Base-by-base conservation (phyloP, 2,329 filamentous ascomycete species). In the Cladosporium sp. region DNA sequence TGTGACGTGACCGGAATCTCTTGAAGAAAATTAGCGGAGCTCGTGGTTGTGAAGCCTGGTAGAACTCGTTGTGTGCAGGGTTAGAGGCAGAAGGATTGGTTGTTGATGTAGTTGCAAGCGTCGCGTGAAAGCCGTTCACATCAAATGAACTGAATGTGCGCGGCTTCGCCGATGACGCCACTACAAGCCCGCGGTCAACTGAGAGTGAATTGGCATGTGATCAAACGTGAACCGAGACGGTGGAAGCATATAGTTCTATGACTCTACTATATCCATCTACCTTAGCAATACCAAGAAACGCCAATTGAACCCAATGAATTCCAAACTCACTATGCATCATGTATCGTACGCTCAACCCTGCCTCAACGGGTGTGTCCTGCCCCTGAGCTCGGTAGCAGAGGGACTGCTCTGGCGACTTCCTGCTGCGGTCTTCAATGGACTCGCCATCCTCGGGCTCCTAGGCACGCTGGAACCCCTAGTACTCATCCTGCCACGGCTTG, bases 381-480 rank as follows among this genome's bases (percentile, higher is more conserved):
- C 65, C 58, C 58, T 70, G 49, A 65, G 43, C 43, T 73, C 72
- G 0, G 69, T 68, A 43, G 68, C 67, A 58, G 72, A 68, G n/a
- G 75, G 75, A 67, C 75, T 76, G 13, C 66, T 68, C 66, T 73
- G 70, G 58, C 76, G 65, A 66, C 68, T 70, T 21, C 67, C 68
- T 6, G 65, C 71, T 18, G 68, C 70, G 46, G 70, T 65, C 63
- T 75, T 73, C 69, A 76, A 71, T 32, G 73, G 73, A 65, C 70
- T 73, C 0, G 72, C 72, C 51, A 77, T 32, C 14, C 76, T 63
- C 5, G 77, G 77, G 65, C 72, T 77, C 23, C 77, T 66, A 1
- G 78, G 77, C 32, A 78, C 74, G 68, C 75, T 77, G 16, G 69
- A 71, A 10, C 72, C 74, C 54, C 78, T 72, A 3, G 77, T 79